Conservation (phyloP, 176 grass and related monocot genomes). For the Zea luxurians region DNA sequence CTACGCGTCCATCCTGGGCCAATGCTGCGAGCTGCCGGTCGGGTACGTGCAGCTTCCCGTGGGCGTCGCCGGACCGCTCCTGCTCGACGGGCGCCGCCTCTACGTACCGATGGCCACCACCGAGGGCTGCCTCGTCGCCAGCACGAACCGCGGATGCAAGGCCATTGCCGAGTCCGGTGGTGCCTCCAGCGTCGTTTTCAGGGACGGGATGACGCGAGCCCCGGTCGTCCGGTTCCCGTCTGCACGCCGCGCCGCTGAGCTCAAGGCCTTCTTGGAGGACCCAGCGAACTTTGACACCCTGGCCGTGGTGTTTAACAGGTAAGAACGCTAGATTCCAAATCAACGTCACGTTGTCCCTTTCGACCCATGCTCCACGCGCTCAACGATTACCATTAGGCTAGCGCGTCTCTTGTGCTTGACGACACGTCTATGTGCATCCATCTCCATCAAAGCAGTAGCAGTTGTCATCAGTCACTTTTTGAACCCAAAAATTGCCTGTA, state of each 20-base stretch:
- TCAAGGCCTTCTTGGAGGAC: slow-evolving; percentile 63
- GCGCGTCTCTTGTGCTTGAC: too few species aligned
- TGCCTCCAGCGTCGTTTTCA: slow-evolving; percentile 54
- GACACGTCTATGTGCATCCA: slow-evolving; percentile 22
- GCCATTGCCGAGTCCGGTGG: slow-evolving; percentile 75
- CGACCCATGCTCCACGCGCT: slow-evolving; percentile 25
- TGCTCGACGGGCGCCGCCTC: slow-evolving; percentile 53
- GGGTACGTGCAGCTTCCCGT: slow-evolving; percentile 75
- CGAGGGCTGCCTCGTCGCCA: slow-evolving; percentile 79
- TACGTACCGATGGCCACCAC: slow-evolving; percentile 87
- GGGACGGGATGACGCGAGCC: slow-evolving; percentile 69
- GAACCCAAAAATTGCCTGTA: background rate
- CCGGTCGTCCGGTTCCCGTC: slow-evolving; percentile 52
- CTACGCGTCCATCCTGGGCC: slow-evolving; percentile 63
- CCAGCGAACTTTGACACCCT: slow-evolving; percentile 56
- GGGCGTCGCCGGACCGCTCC: slow-evolving; percentile 64
- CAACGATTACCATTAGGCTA: background rate
- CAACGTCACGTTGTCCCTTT: slow-evolving; percentile 15
- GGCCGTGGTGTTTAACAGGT: slow-evolving; percentile 64
- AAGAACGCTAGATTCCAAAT: background rate
- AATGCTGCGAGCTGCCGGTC: slow-evolving; percentile 82
- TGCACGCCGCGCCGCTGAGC: slow-evolving; percentile 57
- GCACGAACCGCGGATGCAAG: slow-evolving; percentile 76
- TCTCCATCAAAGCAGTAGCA: slow-evolving; percentile 16
- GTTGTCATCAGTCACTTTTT: background rate